Conservation (phyloP, 2,329 filamentous ascomycete genomes). For the Aspergillus sp. region DNA sequence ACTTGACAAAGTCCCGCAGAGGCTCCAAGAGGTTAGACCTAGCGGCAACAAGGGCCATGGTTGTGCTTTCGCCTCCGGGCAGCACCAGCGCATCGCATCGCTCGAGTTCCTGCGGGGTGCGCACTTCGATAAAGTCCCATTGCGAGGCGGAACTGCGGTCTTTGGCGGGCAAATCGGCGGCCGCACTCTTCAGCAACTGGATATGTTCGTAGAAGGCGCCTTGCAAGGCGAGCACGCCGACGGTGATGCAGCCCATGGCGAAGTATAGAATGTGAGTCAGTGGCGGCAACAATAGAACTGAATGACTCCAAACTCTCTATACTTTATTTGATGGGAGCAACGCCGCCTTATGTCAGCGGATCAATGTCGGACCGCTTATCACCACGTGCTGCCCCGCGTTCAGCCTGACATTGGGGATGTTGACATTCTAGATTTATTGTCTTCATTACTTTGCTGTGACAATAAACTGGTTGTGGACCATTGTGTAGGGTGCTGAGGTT, state of each 20-base stretch:
- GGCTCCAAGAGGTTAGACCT: constrained; percentile 81
- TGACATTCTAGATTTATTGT: too few relatives aligned
- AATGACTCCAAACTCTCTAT: background rate
- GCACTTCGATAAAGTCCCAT: constrained; percentile 75
- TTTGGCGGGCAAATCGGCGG: constrained; percentile 47
- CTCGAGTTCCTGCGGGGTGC: constrained; percentile 70
- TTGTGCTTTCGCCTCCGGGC: constrained; percentile 92
- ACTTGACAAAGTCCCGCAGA: constrained; percentile 88
- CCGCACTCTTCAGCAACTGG: constrained; percentile 70
- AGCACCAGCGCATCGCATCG: constrained; percentile 82
- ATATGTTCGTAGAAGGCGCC: constrained; percentile 92
- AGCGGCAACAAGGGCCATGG: constrained; percentile 84
- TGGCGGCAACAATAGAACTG: background rate
- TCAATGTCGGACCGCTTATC: constrained; percentile 22
- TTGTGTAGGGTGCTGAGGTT: too few relatives aligned
- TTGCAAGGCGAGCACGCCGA: constrained; percentile 75
- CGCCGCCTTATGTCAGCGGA: constrained; percentile 10
- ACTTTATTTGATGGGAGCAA: background rate
- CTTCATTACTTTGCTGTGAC: too few relatives aligned
- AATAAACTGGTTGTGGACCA: too few relatives aligned
- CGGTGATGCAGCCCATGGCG: constrained; percentile 46
- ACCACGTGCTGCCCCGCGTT: constrained; percentile 24
- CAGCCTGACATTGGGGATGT: background rate
- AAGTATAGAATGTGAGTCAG: constrained; percentile 1
- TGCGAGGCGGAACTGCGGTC: constrained; percentile 23